A percentile compares a stretch with the other conserved stretches of the same genome.
Conservation (phyloP, 768 basidiomycete genomes). For the Udeniomyces megalosporus region DNA sequence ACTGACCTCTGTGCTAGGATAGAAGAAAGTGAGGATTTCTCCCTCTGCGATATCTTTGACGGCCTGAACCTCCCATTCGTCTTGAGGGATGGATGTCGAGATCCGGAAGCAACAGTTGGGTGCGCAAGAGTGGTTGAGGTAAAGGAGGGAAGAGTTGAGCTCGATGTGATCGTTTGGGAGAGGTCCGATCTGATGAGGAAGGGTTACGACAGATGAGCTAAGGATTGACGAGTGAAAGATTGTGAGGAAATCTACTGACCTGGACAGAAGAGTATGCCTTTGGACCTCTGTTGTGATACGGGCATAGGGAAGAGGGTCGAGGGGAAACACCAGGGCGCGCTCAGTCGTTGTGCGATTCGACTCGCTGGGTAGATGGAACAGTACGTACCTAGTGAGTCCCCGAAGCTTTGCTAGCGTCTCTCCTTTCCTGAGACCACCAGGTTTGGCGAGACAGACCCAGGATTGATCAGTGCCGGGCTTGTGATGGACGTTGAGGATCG, state of each 20-base stretch:
- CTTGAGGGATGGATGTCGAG: not conserved
- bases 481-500: constrained; percentile 1
- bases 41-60: not conserved
- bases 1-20: constrained; percentile 4
- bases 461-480: not conserved
- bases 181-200: not conserved
- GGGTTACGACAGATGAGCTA: not conserved
- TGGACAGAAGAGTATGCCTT: constrained; percentile 7
- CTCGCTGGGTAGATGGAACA: not conserved
- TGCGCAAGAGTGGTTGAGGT: constrained; percentile 9
- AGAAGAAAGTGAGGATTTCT: constrained; percentile 7
- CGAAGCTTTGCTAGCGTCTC: not conserved
- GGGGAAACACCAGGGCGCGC: not conserved
- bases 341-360: not conserved
- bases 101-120: constrained; percentile 11
- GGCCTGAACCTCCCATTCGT: constrained; percentile 4
- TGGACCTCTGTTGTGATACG: not conserved
- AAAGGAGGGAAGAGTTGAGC: constrained; percentile 11
- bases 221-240: not conserved
- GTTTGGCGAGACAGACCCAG: not conserved
- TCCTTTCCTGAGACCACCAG: not conserved
- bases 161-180: constrained; percentile 6
- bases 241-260: too few species aligned
- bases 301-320: not conserved
- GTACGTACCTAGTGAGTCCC: constrained; percentile 3